These are phyloP conservation scores for Astrocystis sublimbata DNA, from an alignment of 495 filamentous ascomycete genomes.

Conservation along the genomic window DNA sequence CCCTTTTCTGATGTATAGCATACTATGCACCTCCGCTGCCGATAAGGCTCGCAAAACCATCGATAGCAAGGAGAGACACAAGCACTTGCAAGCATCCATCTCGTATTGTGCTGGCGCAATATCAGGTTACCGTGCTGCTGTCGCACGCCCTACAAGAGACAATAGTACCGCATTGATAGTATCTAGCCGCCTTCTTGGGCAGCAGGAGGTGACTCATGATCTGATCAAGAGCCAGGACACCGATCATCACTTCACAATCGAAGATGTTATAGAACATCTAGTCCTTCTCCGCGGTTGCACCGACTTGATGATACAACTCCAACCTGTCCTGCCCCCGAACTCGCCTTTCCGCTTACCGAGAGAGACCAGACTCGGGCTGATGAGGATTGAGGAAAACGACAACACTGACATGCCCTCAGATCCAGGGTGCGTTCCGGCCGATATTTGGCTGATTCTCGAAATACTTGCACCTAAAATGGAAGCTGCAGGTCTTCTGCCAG, in stretches of 20 bases:
- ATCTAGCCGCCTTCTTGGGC: slow-evolving; percentile 6
- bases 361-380: background rate
- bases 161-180: slow-evolving; percentile 7
- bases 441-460: background rate
- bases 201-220: background rate
- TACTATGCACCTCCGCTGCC: slow-evolving; percentile 3
- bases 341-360: slow-evolving; percentile 2
- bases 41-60: slow-evolving; percentile 4
- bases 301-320: slow-evolving; percentile 7
- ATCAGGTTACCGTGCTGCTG: slow-evolving; percentile 5
- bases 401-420: background rate
- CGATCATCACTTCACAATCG: background rate
- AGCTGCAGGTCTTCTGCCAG: slow-evolving; percentile 1
- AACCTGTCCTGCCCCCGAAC: slow-evolving; percentile 1
- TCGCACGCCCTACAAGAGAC: background rate
- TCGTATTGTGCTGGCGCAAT: slow-evolving; percentile 11
- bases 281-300: slow-evolving; percentile 9
- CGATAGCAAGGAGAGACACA: background rate
- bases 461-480: background rate
- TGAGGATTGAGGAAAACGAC: slow-evolving; percentile 1
- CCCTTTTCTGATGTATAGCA: slow-evolving; percentile 6
- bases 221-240: slow-evolving; percentile 4
- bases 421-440: background rate
- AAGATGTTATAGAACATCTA: slow-evolving; percentile 8
- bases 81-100: slow-evolving; percentile 5